Conservation (phyloP, 345 rosid genomes). For the Citrus trifoliata region DNA sequence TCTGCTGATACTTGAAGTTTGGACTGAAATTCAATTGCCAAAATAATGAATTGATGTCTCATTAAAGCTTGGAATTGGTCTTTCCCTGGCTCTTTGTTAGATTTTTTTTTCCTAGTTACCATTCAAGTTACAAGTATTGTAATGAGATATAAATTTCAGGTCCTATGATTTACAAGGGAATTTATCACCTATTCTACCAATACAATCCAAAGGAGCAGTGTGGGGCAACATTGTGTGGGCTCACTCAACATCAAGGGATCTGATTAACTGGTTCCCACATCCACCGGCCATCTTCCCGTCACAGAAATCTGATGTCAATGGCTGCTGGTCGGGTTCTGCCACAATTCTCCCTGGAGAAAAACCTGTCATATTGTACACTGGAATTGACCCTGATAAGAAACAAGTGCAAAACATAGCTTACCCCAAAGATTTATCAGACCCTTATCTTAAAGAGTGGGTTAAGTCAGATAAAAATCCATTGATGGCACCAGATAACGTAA, state of each 20-base stretch:
- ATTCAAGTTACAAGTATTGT: background rate
- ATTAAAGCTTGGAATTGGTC: background rate
- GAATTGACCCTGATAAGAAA: conserved; percentile 24
- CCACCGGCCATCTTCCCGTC: conserved; percentile 40
- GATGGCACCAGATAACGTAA: conserved; percentile 18
- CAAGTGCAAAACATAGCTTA: conserved; percentile 45
- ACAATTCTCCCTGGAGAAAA: conserved; percentile 34
- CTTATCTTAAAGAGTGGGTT: conserved; percentile 42
- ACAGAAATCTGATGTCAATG: conserved; percentile 35
- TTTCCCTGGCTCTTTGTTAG: background rate
- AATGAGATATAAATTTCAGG: conserved; percentile 22
- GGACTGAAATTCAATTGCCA: too few relatives aligned
- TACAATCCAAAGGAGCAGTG: conserved; percentile 48
- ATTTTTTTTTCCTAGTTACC: background rate
- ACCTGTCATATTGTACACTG: conserved; percentile 54
- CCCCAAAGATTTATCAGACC: conserved; percentile 47
- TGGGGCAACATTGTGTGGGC: conserved; percentile 72
- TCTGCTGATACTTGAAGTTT: too few relatives aligned
- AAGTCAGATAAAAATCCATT: conserved; percentile 44
- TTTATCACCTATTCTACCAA: conserved; percentile 60
- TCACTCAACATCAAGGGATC: conserved; percentile 55
- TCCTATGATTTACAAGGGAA: conserved; percentile 51
- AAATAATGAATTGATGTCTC: too few relatives aligned
- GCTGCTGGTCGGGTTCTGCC: conserved; percentile 62
- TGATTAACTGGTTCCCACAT: conserved; percentile 48